These are phyloP conservation scores for Hyphodiscus hymeniophilus DNA, from an alignment of 495 filamentous ascomycete species.

Conservation along the genomic window DNA sequence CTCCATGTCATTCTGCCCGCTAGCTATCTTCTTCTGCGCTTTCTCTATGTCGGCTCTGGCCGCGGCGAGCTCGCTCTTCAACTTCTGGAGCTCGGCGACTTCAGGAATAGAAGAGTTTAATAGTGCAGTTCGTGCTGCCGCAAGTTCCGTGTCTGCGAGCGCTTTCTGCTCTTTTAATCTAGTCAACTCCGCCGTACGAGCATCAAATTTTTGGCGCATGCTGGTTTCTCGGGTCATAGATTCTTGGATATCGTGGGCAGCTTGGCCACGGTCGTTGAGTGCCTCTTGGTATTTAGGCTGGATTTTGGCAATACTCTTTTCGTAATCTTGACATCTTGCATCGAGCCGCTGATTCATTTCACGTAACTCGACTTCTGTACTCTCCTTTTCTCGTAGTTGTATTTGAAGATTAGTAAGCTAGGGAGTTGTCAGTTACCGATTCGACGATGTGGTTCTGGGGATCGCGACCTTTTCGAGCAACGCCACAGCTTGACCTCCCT, in stretches of 20 bases:
- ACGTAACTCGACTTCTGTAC: slow-evolving; percentile 7
- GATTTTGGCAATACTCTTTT: slow-evolving; percentile 10
- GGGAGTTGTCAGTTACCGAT: neutral
- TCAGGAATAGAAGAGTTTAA: slow-evolving; percentile 9
- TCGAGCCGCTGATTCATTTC: slow-evolving; percentile 7
- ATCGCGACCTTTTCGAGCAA: slow-evolving; percentile 3
- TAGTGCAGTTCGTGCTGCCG: slow-evolving; percentile 6
- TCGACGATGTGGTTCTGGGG: neutral
- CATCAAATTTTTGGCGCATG: slow-evolving; percentile 5
- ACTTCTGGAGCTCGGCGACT: slow-evolving; percentile 5
- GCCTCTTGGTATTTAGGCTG: slow-evolving; percentile 22
- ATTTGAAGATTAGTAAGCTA: slow-evolving; percentile 12
- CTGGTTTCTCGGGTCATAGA: neutral
- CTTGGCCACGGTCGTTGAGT: slow-evolving; percentile 17
- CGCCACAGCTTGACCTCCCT: neutral
- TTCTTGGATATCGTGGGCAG: slow-evolving; percentile 9
- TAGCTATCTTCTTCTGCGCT: slow-evolving; percentile 10
- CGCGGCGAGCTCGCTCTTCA: slow-evolving; percentile 6
- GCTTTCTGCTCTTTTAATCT: slow-evolving; percentile 14
- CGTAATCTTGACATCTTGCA: slow-evolving; percentile 5
- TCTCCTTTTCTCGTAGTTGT: slow-evolving; percentile 6
- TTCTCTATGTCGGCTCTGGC: slow-evolving; percentile 10
- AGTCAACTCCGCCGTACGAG: slow-evolving; percentile 6
- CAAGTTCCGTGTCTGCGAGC: slow-evolving; percentile 4
- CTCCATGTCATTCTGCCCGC: slow-evolving; percentile 10